Base-by-base conservation (phyloP, 2,329 filamentous ascomycete genomes). In the Thielaviopsis euricoi region DNA sequence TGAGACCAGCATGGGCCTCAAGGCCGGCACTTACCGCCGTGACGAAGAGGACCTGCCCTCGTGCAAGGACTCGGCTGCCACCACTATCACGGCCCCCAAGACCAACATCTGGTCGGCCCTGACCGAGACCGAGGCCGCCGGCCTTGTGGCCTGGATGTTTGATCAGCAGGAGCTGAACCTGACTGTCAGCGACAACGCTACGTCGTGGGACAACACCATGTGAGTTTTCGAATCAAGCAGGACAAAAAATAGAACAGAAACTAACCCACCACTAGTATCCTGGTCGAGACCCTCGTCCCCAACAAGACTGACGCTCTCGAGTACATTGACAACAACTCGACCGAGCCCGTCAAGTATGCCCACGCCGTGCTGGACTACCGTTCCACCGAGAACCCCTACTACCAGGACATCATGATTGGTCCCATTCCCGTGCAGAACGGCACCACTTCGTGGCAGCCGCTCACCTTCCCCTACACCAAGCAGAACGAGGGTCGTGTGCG, bases 331-430 rank as follows among this genome's bases (percentile, higher is more conserved):
- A 67, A 67, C 17, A 69, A 62, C 0, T 49, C 60, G 10, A 58
- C 63, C 6, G 57, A 63, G 4, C 74, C 74, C 1, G 58, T 65
- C 12, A 69, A 71, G 15, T 77, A 73, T 64, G 75, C 75, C 26
- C 67, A 73, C 22, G 74, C 69, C 1, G 71, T 76, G 55, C 69
- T 77, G 48, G 73, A 74, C 49, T 69, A 74, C 58, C 71, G 72
- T 12, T 72, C 70, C 0, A 72, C 70, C 52, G 61, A 63, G 3
- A 67, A 70, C 13, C 73, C 74, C 1, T 68, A 72, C 26, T 72
- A 71, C 5, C 71, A 75, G 58, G 74, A 77, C 61, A 76, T 73
- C 62, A 73, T 74, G 67, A 69, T 77, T 26, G 74, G 75, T 0
- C 75, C 76, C 1, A 67, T 78, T 3, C 76, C 75, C 1, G 67